Evolutionary conservation across 1,139 yeast genomes (phyloP).

Genomic region (Diutina scorzettiae): DNA sequence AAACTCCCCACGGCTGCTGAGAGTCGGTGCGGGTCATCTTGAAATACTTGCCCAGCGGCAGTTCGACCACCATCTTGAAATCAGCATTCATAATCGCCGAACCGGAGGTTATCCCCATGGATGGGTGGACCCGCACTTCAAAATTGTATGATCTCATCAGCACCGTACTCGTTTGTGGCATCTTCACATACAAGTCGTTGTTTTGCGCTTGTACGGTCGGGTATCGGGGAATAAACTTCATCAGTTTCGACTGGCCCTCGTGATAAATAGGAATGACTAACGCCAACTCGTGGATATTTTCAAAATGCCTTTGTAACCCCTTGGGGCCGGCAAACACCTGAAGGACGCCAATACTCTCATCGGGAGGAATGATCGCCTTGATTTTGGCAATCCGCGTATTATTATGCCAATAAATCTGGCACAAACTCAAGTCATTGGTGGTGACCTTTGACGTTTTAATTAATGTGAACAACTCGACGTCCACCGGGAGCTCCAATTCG

Average conservation of each 20-base stretch:
- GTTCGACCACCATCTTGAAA: constrained; percentile 57
- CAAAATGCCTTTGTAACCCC: constrained; percentile 48
- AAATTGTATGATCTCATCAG: constrained; percentile 52
- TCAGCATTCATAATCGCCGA: constrained; percentile 25
- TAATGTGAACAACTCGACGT: constrained; percentile 49
- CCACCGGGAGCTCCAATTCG: constrained; percentile 57
- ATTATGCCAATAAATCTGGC: constrained; percentile 66
- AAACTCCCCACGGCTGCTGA: constrained; percentile 36
- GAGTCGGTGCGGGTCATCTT: constrained; percentile 42
- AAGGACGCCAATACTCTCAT: constrained; percentile 55
- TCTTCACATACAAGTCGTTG: constrained; percentile 69
- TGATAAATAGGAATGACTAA: constrained; percentile 72
- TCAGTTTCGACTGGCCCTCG: constrained; percentile 46
- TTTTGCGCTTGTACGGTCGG: constrained; percentile 60
- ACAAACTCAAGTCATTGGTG: constrained; percentile 45
- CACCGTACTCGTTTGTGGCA: constrained; percentile 65
- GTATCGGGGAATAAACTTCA: constrained; percentile 55
- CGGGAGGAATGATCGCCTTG: constrained; percentile 70
- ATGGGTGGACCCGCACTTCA: constrained; percentile 52
- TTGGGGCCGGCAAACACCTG: constrained; percentile 65
- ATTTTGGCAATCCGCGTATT: constrained; percentile 56
- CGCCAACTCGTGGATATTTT: constrained; percentile 57
- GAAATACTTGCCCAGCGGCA: constrained; percentile 73
- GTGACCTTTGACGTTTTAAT: constrained; percentile 41
- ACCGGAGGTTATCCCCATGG: constrained; percentile 34